Evolutionary conservation across 805 yeast genomes (phyloP), one percentile per base, ranked within the genome.

Genomic region (Myxozyma monticola): DNA sequence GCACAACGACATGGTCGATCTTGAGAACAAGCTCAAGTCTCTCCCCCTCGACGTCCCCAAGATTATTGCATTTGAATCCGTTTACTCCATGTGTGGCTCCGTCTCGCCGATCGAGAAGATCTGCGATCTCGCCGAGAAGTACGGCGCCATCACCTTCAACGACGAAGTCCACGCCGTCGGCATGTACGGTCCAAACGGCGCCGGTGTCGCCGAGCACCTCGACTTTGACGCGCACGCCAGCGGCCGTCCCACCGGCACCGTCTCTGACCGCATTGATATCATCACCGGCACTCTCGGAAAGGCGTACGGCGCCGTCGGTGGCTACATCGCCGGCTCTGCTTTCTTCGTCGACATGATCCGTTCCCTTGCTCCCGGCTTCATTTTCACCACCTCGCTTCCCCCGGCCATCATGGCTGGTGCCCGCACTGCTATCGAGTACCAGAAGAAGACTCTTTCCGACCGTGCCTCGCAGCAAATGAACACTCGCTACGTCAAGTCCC

Each of bases 101-200:
- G 87, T 93, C 51, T 85, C 97, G 33, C 96, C 96, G 44, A 93
- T 93, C 62, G 88, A 85, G 63, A 81, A 79, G 55, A 89, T 93
- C 60, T 91, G 97, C 68, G 96, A 90, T 62, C 77, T 93, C 65
- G 99, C 99, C 35, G 96, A 93, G 46, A 88, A 93, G 71, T 93
- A 93, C 68, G 98, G 98, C 56, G 98, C 98, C 40, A 71, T 93
- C 62, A 93, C 99, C 26, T 93, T 93, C 71, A 76, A 93, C 68
- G 99, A 93, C 69, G 99, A 93, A 71, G 99, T 93, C 33, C 99
- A 93, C 66, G 98, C 99, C 30, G 98, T 93, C 40, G 99, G 99
- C 48, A 79, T 93, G 84, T 93, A 93, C 67, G 99, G 99, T 63
- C 98, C 99, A 53, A 96, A 87, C 64, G 99, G 99, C 66, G 99